Evolutionary conservation across 2,329 filamentous ascomycete genomes (phyloP).

Genomic region (Cladosporium cucumerinum): DNA sequence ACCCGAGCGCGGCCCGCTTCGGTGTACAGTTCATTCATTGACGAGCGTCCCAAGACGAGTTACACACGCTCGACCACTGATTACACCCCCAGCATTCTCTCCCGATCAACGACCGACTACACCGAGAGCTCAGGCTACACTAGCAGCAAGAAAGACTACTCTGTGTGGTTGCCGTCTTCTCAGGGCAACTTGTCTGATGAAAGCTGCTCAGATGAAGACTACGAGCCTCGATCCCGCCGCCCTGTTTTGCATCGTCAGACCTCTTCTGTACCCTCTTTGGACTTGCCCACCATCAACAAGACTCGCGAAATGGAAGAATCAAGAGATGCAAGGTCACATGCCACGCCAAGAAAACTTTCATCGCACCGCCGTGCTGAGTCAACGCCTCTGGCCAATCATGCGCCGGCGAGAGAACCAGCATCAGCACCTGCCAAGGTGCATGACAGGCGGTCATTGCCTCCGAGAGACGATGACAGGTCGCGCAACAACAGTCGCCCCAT

Average conservation of each 20-base stretch:
- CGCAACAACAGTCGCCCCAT: conserved; percentile 1
- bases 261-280: conserved; percentile 48
- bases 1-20: conserved; percentile 3
- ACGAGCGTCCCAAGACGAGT: conserved; percentile 8
- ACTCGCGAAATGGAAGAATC: conserved; percentile 33
- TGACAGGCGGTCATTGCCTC: conserved; percentile 21
- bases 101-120: conserved; percentile 27
- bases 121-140: conserved; percentile 20
- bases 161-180: conserved; percentile 48
- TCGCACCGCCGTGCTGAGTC: conserved; percentile 18
- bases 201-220: conserved; percentile 28
- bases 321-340: neutral
- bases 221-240: conserved; percentile 25
- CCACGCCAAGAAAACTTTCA: conserved; percentile 9
- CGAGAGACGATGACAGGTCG: neutral
- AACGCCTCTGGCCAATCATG: conserved; percentile 17
- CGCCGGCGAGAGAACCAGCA: conserved; percentile 21
- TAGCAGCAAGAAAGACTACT: conserved; percentile 40
- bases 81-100: conserved; percentile 26
- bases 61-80: conserved; percentile 26
- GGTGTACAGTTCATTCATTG: conserved; percentile 1
- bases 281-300: conserved; percentile 46
- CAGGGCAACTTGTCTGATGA: conserved; percentile 34
- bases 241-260: conserved; percentile 42
- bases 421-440: conserved; percentile 37